phyloP scores from a whole-genome alignment of 2,329 filamentous ascomycete species.

The Cladosporium cucumerinum region DNA sequence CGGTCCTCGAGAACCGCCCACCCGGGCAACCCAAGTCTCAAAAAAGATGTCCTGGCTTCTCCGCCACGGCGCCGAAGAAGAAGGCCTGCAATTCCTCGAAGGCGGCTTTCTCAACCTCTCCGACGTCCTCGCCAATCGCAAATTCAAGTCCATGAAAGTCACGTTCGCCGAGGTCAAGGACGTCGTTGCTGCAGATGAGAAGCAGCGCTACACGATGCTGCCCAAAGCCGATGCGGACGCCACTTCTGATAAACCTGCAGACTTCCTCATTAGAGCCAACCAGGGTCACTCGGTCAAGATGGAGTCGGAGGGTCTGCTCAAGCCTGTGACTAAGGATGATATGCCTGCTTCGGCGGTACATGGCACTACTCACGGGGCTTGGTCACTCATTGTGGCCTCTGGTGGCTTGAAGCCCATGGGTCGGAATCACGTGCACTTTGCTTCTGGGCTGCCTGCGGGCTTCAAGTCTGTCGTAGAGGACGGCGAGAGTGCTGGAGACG shows the following conservation, averaged over 20 bases:
- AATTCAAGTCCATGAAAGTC: slow-evolving; percentile 66
- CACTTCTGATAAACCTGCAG: slow-evolving; percentile 49
- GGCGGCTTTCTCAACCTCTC: slow-evolving; percentile 60
- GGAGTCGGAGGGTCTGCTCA: slow-evolving; percentile 68
- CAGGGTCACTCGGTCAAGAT: slow-evolving; percentile 86
- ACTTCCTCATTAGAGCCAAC: slow-evolving; percentile 89
- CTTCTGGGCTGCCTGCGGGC: slow-evolving; percentile 62
- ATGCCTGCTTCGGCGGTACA: slow-evolving; percentile 62
- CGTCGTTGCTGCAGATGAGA: slow-evolving; percentile 73
- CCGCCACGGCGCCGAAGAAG: slow-evolving; percentile 59
- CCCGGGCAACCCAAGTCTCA: slow-evolving; percentile 32
- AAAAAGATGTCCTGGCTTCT: slow-evolving; percentile 48
- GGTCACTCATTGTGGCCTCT: slow-evolving; percentile 67
- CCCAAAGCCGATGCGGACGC: slow-evolving; percentile 40
- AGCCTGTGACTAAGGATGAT: slow-evolving; percentile 56
- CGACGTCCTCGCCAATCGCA: slow-evolving; percentile 57
- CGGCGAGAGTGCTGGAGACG: slow-evolving; percentile 15
- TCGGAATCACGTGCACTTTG: slow-evolving; percentile 87
- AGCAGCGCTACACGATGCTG: slow-evolving; percentile 84
- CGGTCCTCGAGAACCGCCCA: neutral
- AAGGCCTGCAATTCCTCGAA: slow-evolving; percentile 56
- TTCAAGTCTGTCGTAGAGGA: slow-evolving; percentile 34
- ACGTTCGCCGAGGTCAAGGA: slow-evolving; percentile 69
- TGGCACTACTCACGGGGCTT: slow-evolving; percentile 82
- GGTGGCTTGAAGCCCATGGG: slow-evolving; percentile 80